phyloP scores from a whole-genome alignment of 257 asterid genomes.

The Osmanthus fragrans region DNA sequence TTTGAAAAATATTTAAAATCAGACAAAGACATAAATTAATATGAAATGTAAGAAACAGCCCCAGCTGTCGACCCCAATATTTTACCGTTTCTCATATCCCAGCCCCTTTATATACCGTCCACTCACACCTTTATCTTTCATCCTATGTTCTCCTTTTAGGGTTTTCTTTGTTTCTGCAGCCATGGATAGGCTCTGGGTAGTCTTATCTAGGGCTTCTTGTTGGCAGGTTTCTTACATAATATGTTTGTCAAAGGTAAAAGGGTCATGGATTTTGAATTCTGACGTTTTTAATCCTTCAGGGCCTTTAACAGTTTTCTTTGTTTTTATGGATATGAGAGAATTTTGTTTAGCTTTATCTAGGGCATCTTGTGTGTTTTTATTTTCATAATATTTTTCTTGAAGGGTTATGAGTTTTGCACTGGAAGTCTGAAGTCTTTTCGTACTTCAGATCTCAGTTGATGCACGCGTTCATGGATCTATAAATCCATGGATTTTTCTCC shows the following conservation, averaged over 20 bases:
- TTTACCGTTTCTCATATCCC: conserved; percentile 39
- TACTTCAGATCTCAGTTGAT: conserved; percentile 30
- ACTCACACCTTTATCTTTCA: conserved; percentile 9
- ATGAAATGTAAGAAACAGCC: conserved; percentile 21
- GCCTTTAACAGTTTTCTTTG: too few species aligned
- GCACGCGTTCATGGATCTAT: conserved; percentile 85
- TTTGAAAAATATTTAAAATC: too few species aligned
- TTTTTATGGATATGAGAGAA: too few species aligned
- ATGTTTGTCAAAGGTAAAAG: conserved; percentile 7
- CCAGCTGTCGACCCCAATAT: conserved; percentile 18
- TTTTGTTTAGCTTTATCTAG: too few species aligned
- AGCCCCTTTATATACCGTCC: conserved; percentile 35
- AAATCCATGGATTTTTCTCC: conserved; percentile 33
- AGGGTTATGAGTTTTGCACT: too few species aligned
- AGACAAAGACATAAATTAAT: not conserved
- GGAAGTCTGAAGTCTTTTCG: too few species aligned
- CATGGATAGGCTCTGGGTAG: not conserved
- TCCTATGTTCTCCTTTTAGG: conserved; percentile 31
- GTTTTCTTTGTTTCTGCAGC: conserved; percentile 14
- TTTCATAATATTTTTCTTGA: too few species aligned
- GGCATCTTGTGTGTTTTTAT: too few species aligned
- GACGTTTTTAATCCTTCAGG: too few species aligned
- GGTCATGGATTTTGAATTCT: conserved; percentile 51
- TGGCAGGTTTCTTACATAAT: too few species aligned
- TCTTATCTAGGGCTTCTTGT: not conserved